These are phyloP conservation scores for Haplosporangium gracile DNA, from an alignment of 192 early-diverging fungal genomes.

Conservation along the genomic window DNA sequence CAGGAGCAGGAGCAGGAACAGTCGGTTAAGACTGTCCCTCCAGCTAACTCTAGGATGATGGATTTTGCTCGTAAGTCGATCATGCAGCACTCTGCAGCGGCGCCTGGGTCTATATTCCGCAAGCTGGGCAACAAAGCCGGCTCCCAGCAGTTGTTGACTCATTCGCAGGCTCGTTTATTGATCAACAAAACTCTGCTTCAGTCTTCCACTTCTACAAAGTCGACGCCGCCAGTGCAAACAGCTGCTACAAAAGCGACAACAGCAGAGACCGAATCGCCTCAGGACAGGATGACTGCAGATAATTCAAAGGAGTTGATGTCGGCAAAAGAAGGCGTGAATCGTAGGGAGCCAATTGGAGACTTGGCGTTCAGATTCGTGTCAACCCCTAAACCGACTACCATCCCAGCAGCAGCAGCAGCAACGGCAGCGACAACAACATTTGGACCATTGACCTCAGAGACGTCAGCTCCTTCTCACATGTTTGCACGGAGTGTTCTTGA, in stretches of 20 bases:
- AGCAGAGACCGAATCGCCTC: neutral
- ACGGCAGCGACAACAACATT: neutral
- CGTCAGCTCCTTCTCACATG: neutral
- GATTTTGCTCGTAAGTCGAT: conserved; percentile 44
- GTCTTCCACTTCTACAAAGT: neutral
- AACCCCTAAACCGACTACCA: conserved; percentile 3
- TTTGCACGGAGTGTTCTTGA: conserved; percentile 18
- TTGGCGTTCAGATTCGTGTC: conserved; percentile 5
- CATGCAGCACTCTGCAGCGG: conserved; percentile 28
- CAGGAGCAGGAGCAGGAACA: neutral
- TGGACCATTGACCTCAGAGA: neutral
- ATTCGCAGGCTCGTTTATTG: neutral
- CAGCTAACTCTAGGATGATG: conserved; percentile 27
- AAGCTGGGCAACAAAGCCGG: conserved; percentile 12
- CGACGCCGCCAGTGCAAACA: neutral
- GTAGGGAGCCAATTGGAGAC: neutral
- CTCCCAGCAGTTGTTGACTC: neutral
- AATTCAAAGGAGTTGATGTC: neutral
- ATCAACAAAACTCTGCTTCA: neutral
- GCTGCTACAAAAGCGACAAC: neutral
- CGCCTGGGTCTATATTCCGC: conserved; percentile 26
- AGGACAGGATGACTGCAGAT: neutral
- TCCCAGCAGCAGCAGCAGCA: neutral
- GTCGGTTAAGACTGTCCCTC: neutral
- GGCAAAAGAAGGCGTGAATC: neutral